A percentile compares a stretch with the other conserved stretches of the same genome.
Conservation (phyloP, 2,329 filamentous ascomycete genomes). For the Tolypocladium tropicale region DNA sequence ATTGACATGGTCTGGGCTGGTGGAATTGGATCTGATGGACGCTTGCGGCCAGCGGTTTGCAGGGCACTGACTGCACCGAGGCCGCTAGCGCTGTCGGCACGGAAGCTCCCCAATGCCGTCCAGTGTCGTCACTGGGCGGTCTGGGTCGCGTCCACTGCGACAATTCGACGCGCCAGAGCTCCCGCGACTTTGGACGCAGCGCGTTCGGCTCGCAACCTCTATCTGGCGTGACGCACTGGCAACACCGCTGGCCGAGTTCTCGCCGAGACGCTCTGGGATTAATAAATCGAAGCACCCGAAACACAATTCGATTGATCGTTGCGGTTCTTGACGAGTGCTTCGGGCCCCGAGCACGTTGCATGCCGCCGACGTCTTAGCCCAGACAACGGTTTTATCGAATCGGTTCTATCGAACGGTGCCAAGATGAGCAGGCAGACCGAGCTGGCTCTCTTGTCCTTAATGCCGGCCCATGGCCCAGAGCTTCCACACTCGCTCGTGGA, state of each 20-base stretch:
- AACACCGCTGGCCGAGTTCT: background rate
- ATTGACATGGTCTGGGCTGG: background rate
- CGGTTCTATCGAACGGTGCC: background rate
- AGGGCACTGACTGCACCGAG: background rate
- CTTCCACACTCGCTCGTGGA: constrained; percentile 61
- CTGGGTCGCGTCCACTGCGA: background rate
- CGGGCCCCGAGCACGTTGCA: background rate
- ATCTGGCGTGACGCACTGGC: no score
- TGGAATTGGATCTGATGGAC: background rate
- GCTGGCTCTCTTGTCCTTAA: constrained; percentile 59
- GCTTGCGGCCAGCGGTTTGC: background rate
- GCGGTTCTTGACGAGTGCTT: background rate
- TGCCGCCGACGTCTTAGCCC: no score
- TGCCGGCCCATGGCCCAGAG: constrained; percentile 60
- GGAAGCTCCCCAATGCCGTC: background rate
- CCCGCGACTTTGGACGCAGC: background rate
- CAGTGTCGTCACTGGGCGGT: background rate
- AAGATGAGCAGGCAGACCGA: constrained; percentile 67
- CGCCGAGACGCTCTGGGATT: background rate
- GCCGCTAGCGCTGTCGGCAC: background rate
- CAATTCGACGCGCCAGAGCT: background rate
- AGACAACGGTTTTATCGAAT: no score
- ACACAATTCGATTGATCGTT: background rate
- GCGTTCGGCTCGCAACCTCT: background rate
- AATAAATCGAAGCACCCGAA: background rate